Conservation (phyloP, 148 eudicot genomes). For the Vaccinium macrocarpon region DNA sequence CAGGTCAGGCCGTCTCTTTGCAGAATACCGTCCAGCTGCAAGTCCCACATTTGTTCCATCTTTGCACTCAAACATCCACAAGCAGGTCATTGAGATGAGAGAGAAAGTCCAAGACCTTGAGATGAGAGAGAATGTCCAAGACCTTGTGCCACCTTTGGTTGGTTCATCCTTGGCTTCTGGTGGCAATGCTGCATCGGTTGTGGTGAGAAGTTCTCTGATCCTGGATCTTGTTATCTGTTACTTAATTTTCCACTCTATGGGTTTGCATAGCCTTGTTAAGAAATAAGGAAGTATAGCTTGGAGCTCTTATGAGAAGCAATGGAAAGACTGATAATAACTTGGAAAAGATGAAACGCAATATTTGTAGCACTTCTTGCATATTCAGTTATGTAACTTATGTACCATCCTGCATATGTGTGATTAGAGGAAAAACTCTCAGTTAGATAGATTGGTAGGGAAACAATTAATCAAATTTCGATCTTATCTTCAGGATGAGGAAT, state of each 20-base stretch:
- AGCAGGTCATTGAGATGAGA: slow-evolving; percentile 23
- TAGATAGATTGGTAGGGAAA: background rate
- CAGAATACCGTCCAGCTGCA: slow-evolving; percentile 88
- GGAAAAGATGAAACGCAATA: background rate
- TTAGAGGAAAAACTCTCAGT: background rate
- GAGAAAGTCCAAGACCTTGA: background rate
- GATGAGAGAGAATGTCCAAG: background rate
- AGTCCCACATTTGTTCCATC: slow-evolving; percentile 79
- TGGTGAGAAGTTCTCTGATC: slow-evolving; percentile 4
- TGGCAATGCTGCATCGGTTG: background rate
- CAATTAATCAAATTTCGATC: background rate
- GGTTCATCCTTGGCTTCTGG: slow-evolving; percentile 4
- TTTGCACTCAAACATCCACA: slow-evolving; percentile 84
- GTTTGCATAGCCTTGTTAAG: background rate
- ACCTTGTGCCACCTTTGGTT: background rate
- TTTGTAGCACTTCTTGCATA: background rate
- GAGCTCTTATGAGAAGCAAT: background rate
- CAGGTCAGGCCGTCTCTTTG: slow-evolving; percentile 83
- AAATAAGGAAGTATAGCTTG: background rate
- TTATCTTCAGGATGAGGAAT: slow-evolving; percentile 17
- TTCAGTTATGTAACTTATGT: background rate
- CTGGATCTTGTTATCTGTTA: background rate
- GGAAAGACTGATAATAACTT: background rate
- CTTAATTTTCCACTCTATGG: background rate
- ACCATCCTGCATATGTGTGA: background rate